These are phyloP conservation scores for Coccomyxa sp. DNA, from an alignment of 139 green algal genomes.

Conservation along the genomic window DNA sequence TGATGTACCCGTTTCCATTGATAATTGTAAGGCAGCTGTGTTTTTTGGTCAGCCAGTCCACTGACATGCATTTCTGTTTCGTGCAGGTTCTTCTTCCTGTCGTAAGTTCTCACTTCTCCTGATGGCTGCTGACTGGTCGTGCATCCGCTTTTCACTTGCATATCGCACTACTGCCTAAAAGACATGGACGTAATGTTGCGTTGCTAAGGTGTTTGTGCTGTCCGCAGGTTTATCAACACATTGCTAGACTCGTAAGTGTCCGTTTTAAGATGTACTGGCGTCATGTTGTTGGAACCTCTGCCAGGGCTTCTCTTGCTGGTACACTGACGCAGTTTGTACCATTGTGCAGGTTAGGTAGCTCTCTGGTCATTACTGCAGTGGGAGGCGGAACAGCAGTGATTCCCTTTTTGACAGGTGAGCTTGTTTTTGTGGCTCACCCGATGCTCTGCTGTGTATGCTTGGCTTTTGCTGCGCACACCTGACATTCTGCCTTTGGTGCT, in stretches of 20 bases:
- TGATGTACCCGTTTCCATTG: too few species aligned
- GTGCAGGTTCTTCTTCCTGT: background rate
- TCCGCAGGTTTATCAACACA: conserved; percentile 90
- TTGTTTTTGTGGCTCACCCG: background rate
- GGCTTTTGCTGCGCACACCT: background rate
- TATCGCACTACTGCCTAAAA: background rate
- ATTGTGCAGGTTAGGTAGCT: conserved; percentile 71
- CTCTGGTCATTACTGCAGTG: conserved; percentile 85
- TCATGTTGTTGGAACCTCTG: background rate
- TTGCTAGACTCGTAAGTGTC: conserved; percentile 70
- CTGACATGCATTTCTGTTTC: background rate
- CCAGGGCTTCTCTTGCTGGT: too few species aligned
- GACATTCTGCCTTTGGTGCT: conserved; percentile 7
- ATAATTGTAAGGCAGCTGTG: background rate
- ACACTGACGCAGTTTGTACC: too few species aligned
- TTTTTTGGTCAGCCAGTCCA: background rate
- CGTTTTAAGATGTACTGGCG: background rate
- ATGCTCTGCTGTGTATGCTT: background rate
- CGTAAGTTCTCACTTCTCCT: background rate
- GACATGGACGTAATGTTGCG: background rate
- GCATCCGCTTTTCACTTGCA: background rate
- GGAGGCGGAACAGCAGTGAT: conserved; percentile 68
- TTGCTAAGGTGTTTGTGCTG: conserved; percentile 24
- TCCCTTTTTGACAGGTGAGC: conserved; percentile 57
- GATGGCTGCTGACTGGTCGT: background rate